These are phyloP conservation scores for Lentinula sp. DNA, from an alignment of 768 basidiomycete species.

Conservation along the genomic window DNA sequence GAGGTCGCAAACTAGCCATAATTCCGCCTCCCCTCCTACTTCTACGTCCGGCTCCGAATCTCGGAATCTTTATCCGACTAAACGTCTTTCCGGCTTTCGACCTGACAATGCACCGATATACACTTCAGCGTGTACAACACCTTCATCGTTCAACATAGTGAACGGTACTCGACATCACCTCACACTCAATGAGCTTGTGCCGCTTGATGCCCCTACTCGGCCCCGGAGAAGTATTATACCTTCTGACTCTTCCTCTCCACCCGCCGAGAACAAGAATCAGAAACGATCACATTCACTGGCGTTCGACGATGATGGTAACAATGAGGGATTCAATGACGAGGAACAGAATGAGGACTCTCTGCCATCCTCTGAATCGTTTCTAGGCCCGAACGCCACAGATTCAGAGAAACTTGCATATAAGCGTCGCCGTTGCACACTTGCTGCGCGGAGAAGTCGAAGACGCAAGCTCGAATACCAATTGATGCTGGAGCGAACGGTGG, in stretches of 20 bases:
- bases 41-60: not conserved
- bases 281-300: slow-evolving; percentile 43
- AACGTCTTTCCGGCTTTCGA: not conserved
- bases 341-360: too few species aligned
- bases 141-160: slow-evolving; percentile 13
- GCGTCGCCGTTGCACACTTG: slow-evolving; percentile 63
- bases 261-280: slow-evolving; percentile 73
- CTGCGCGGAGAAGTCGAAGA: slow-evolving; percentile 59
- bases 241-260: slow-evolving; percentile 23
- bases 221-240: slow-evolving; percentile 62
- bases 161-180: slow-evolving; percentile 46
- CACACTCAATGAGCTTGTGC: slow-evolving; percentile 58
- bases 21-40: not conserved
- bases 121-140: slow-evolving; percentile 6
- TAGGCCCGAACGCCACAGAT: slow-evolving; percentile 26
- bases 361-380: slow-evolving; percentile 6
- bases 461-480: slow-evolving; percentile 61
- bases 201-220: slow-evolving; percentile 76
- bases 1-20: not conserved
- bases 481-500: slow-evolving; percentile 40
- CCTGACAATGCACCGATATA: not conserved
- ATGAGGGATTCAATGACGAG: not conserved
- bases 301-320: slow-evolving; percentile 9
- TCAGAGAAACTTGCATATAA: slow-evolving; percentile 57
- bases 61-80: not conserved